These are phyloP conservation scores for Syncephalastrum monosporum DNA, from an alignment of 371 early-diverging fungal species.

Conservation along the genomic window DNA sequence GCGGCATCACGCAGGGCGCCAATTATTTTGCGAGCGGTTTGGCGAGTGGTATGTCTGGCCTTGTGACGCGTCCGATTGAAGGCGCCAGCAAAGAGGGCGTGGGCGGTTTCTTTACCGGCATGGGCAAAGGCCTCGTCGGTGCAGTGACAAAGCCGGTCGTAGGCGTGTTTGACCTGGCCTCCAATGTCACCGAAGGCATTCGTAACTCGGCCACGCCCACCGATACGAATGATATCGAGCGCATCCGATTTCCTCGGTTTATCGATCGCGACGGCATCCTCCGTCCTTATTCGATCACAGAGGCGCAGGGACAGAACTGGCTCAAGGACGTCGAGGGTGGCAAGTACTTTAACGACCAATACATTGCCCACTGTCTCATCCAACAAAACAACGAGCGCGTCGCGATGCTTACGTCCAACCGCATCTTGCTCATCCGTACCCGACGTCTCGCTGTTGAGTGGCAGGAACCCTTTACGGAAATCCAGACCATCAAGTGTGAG, in stretches of 20 bases:
- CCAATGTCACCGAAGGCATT: slow-evolving; percentile 82
- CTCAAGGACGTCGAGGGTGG: slow-evolving; percentile 84
- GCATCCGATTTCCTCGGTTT: slow-evolving; percentile 86
- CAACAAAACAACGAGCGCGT: slow-evolving; percentile 68
- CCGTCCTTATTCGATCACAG: slow-evolving; percentile 72
- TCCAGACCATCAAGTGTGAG: slow-evolving; percentile 45
- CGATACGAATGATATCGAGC: slow-evolving; percentile 67
- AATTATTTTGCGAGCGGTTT: slow-evolving; percentile 83
- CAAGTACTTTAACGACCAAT: slow-evolving; percentile 79
- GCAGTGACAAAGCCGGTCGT: slow-evolving; percentile 87
- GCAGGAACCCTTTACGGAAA: slow-evolving; percentile 60
- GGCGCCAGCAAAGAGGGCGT: slow-evolving; percentile 91
- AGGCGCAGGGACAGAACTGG: slow-evolving; percentile 92
- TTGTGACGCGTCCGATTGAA: slow-evolving; percentile 84
- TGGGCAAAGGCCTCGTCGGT: slow-evolving; percentile 95
- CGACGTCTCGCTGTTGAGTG: slow-evolving; percentile 67
- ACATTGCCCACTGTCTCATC: slow-evolving; percentile 81
- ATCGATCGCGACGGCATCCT: slow-evolving; percentile 84
- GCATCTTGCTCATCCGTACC: slow-evolving; percentile 69
- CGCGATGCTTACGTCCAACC: slow-evolving; percentile 68
- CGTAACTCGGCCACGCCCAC: slow-evolving; percentile 95
- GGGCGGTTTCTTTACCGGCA: slow-evolving; percentile 94
- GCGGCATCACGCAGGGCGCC: slow-evolving; percentile 91
- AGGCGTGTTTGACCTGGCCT: slow-evolving; percentile 86
- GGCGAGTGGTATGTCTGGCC: slow-evolving; percentile 87